These are phyloP conservation scores for Wickerhamomyces sydowiorum DNA, from an alignment of 805 yeast species.

Conservation along the genomic window DNA sequence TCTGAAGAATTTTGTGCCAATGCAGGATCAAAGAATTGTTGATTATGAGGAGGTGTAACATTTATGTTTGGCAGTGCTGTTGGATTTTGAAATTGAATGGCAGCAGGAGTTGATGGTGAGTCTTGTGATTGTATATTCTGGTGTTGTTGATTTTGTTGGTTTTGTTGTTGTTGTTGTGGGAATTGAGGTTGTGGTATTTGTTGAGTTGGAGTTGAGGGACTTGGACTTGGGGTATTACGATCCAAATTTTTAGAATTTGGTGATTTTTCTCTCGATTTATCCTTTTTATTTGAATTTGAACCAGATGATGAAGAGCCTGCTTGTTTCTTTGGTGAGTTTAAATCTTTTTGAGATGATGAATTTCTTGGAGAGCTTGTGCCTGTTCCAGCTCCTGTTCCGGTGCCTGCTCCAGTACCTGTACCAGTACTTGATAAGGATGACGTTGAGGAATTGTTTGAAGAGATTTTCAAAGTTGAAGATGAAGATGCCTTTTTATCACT, in stretches of 20 bases:
- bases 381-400: no score
- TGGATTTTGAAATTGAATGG: background rate
- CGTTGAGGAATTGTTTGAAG: background rate
- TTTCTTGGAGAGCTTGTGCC: background rate
- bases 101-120: background rate
- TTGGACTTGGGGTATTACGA: background rate
- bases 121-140: background rate
- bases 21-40: slow-evolving; percentile 3
- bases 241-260: background rate
- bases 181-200: slow-evolving; percentile 1
- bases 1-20: slow-evolving; percentile 1
- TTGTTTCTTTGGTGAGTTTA: background rate
- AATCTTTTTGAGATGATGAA: background rate
- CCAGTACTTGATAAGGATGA: background rate
- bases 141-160: background rate
- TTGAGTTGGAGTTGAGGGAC: slow-evolving; percentile 4
- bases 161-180: slow-evolving; percentile 1
- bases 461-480: background rate
- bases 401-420: no score
- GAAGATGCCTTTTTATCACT: slow-evolving; percentile 8
- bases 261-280: background rate
- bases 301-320: background rate
- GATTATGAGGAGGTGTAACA: slow-evolving; percentile 13
- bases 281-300: background rate
- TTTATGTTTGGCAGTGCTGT: background rate